These are phyloP conservation scores for Hypoxylon lienhwacheense DNA, from an alignment of 495 filamentous ascomycete species.

Conservation along the genomic window DNA sequence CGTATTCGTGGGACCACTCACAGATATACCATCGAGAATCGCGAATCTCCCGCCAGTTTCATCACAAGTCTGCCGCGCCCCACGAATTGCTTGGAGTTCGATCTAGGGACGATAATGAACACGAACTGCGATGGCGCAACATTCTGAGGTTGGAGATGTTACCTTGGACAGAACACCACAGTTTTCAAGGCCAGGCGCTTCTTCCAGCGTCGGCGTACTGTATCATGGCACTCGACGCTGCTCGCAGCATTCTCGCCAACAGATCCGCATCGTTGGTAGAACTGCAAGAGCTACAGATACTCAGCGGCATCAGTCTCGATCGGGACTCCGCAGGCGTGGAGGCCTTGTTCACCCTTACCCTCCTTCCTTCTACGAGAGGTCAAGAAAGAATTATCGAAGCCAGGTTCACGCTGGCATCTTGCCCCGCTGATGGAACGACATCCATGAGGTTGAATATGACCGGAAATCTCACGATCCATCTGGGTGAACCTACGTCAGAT, in stretches of 20 bases:
- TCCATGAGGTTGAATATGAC: constrained; percentile 45
- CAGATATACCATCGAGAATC: constrained; percentile 50
- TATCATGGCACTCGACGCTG: constrained; percentile 50
- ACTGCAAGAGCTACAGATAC: constrained; percentile 45
- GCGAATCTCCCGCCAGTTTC: constrained; percentile 49
- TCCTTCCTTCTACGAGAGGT: constrained; percentile 21
- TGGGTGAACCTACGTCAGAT: constrained; percentile 33
- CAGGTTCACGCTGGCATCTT: constrained; percentile 43
- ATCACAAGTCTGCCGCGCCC: constrained; percentile 42
- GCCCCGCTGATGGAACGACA: constrained; percentile 38
- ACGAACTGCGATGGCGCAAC: constrained; percentile 51
- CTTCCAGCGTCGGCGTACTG: constrained; percentile 50
- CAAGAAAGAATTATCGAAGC: constrained; percentile 37
- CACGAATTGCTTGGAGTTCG: constrained; percentile 55
- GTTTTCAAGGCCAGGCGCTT: constrained; percentile 49
- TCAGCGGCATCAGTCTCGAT: constrained; percentile 54
- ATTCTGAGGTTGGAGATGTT: constrained; percentile 49
- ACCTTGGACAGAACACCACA: constrained; percentile 46
- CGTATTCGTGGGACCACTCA: constrained; percentile 57
- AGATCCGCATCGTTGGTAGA: constrained; percentile 45
- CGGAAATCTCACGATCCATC: constrained; percentile 39
- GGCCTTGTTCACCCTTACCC: constrained; percentile 45
- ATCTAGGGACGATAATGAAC: constrained; percentile 46
- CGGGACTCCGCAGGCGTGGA: constrained; percentile 50
- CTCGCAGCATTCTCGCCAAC: constrained; percentile 29